Evolutionary conservation across 805 yeast species (phyloP), one percentile per base, ranked within the genome.

Genomic region (Hanseniaspora pseudoguilliermondii): DNA sequence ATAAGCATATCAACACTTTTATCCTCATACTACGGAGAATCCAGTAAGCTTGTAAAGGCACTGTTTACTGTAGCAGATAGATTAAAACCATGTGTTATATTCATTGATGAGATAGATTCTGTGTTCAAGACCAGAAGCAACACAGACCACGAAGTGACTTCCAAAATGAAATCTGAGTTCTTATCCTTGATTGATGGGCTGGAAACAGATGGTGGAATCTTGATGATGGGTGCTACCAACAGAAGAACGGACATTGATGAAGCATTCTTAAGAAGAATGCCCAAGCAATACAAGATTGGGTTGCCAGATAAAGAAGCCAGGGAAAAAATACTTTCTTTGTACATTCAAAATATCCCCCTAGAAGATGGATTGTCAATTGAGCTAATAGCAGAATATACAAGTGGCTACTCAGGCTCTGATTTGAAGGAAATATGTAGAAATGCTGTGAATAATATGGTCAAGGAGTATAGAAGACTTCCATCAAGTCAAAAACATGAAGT

Each of bases 131-230:
- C 88, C 65, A 77, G 98, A 59, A 77, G 83, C 20, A 77, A 87
- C 1, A 74, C 75, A 49, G 98, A 91, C 69, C 97, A 91, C 70
- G 98, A 91, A 69, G 89, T 87, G n/a, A 89, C 96, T 34, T 87
- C 96, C 0, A 83, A 84, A 78, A 73, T 91, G 59, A 91, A 91
- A 69, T 96, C 97, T 0, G 97, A 91, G 69, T 93, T 91, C 65
- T 91, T 91, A 97, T 88, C 96, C 0, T 72, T 91, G 51, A 91
- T 97, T 97, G 98, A 91, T 68, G 98, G 98, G 0, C 73, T 91
- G 35, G 70, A 78, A 8, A 77, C 85, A 10, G 79, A 82, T 58
- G 95, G 95, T 1, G 75, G 95, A 48, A 78, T 93, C 5, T 72
- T 91, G 72, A 88, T 91, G 2, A 77, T 91, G 63, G 98, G 97